Base-by-base conservation (phyloP, 139 green algal species). In the Chara braunii region DNA sequence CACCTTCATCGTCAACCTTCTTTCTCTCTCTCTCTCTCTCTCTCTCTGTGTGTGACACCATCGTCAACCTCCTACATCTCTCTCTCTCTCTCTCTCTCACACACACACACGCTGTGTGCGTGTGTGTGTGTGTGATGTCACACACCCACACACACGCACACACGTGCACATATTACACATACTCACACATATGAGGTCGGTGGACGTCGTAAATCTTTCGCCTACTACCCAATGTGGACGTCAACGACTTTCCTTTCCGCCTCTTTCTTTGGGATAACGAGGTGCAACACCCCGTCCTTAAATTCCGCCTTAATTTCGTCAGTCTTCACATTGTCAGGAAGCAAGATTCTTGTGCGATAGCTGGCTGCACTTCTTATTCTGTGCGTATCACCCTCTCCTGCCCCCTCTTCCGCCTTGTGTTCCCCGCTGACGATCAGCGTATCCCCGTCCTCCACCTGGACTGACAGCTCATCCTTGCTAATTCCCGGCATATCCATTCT, bases 301-400 rank as follows among this genome's bases (percentile, higher is more conserved):
- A 71, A 28, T 33, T 69, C 51, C 51, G 51, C 61, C 18, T 72
- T 18, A 11, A 71, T 71, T 11, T 72, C 4, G 31, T 72, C 61
- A 8, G 53, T 72, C 4, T 37, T 9, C 5, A 64, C 52, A 43
- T 63, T 71, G 11, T 71, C 61, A 1, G 61, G 61, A 22, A 71
- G 36, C 0, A 30, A 22, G 12, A 71, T 18, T 6, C 51, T 55
- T 1, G 59, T 68, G 1, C 24, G 0, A 23, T 23, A 51, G 26
- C 43, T 51, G 1, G 6, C 1, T 28, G 12, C 51, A 60, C 51
- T 33, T 60, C 32, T 31, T 60, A 60, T 0, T n/a, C 23, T 23
- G 37, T 60, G 3, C 56, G 32, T 33, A 7, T 36, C 56, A 18
- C 62, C 60, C 14, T 44, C 60, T 3, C 60, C 60, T 14, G 42